These are phyloP conservation scores for Luffa acutangula DNA, from an alignment of 306 rosid genomes.

Conservation along the genomic window DNA sequence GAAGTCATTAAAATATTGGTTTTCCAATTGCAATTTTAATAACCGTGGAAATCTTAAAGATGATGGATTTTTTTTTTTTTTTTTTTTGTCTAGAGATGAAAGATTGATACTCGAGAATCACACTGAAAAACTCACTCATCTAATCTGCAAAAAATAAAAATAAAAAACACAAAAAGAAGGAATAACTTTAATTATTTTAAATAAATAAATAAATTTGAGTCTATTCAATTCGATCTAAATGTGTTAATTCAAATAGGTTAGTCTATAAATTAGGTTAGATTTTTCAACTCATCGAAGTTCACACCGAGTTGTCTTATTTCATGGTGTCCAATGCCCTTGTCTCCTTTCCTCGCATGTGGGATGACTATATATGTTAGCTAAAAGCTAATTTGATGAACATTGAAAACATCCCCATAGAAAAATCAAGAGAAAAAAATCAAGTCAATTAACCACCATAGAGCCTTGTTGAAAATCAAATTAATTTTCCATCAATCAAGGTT, in stretches of 20 bases:
- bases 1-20: no score
- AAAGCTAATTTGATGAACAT: neutral
- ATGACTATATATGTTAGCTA: slow-evolving; percentile 8
- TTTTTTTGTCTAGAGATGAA: no score
- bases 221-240: no score
- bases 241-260: neutral
- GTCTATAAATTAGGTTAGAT: neutral
- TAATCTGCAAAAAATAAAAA: no score
- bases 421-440: neutral
- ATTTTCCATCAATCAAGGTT: neutral
- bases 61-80: no score
- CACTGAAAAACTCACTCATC: no score
- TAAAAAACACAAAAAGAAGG: no score
- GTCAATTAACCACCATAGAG: neutral
- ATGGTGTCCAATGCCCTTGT: slow-evolving; percentile 22
- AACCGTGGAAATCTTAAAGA: no score
- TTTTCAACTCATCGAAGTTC: neutral
- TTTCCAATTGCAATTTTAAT: no score
- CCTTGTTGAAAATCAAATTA: neutral
- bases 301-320: neutral
- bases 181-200: no score
- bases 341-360: slow-evolving; percentile 73
- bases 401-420: neutral
- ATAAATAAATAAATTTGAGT: no score
- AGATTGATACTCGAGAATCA: no score